phyloP scores from a whole-genome alignment of 2,329 filamentous ascomycete species.

The Elsinoe fawcettii region DNA sequence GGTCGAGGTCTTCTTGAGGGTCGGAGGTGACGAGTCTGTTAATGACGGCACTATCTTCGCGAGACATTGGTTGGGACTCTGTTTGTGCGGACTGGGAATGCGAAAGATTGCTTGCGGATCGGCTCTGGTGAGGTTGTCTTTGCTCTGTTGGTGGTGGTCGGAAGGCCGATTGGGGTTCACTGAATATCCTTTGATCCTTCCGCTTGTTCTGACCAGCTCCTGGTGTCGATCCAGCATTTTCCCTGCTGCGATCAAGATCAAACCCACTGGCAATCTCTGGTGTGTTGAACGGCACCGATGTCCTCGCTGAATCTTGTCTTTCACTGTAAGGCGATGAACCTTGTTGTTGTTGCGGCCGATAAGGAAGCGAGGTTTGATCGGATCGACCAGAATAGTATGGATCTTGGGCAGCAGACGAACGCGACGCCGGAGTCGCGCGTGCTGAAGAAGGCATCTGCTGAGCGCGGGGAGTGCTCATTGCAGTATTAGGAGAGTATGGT shows the following conservation, averaged over 20 bases:
- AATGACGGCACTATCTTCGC: conserved; percentile 72
- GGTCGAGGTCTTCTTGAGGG: conserved; percentile 63
- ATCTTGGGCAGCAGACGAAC: conserved; percentile 69
- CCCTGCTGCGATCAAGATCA: conserved; percentile 32
- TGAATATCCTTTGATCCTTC: conserved; percentile 16
- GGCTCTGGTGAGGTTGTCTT: conserved; percentile 34
- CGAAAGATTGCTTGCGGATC: conserved; percentile 44
- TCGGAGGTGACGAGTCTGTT: conserved; percentile 70
- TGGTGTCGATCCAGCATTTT: conserved; percentile 18
- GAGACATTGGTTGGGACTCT: conserved; percentile 45
- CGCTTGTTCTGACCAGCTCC: conserved; percentile 24
- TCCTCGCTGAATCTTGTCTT: conserved; percentile 18
- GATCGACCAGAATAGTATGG: conserved; percentile 41
- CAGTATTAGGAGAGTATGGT: conserved; percentile 24
- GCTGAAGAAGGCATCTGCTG: conserved; percentile 36
- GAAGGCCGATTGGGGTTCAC: conserved; percentile 40
- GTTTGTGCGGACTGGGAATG: conserved; percentile 31
- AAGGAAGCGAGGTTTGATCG: conserved; percentile 22
- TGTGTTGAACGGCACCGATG: conserved; percentile 28
- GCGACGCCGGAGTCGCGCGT: conserved; percentile 32
- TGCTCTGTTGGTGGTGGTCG: conserved; percentile 33
- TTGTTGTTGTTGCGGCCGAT: conserved; percentile 19
- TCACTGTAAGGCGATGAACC: conserved; percentile 24
- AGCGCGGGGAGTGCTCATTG: conserved; percentile 40
- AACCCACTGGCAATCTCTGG: conserved; percentile 37